Evolutionary conservation across 352 stramenopile genomes (phyloP).

Genomic region (Globisporangium apiculatum): DNA sequence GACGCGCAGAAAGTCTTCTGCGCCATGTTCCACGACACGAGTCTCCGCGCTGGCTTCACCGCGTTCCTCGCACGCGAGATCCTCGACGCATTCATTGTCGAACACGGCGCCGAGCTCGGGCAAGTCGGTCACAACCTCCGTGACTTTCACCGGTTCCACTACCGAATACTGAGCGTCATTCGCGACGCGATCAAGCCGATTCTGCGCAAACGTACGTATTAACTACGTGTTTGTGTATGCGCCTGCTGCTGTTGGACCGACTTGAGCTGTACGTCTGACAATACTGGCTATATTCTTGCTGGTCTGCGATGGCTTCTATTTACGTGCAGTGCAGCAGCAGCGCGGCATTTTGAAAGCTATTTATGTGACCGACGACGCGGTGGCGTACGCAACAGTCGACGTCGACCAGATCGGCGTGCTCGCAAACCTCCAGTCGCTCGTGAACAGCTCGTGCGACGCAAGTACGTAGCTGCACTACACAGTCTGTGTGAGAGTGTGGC

Average conservation of each 20-base stretch:
- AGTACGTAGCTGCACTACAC: conserved; percentile 29
- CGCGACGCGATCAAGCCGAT: conserved; percentile 81
- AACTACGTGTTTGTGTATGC: background rate
- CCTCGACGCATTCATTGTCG: conserved; percentile 70
- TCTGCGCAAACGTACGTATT: conserved; percentile 63
- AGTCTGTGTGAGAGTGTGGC: background rate
- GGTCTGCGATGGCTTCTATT: no score
- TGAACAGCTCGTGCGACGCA: conserved; percentile 82
- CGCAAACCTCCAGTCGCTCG: conserved; percentile 84
- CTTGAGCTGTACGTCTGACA: no score
- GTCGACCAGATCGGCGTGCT: conserved; percentile 89
- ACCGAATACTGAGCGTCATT: conserved; percentile 75
- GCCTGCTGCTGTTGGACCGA: background rate
- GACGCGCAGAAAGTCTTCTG: conserved; percentile 88
- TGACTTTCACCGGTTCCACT: conserved; percentile 89
- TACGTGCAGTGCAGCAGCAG: conserved; percentile 69
- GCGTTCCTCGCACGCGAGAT: conserved; percentile 87
- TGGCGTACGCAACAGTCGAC: conserved; percentile 78
- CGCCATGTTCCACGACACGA: conserved; percentile 87
- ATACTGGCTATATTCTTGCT: no score
- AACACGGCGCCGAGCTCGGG: conserved; percentile 70
- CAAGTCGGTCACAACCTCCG: conserved; percentile 86
- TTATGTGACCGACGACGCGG: conserved; percentile 79
- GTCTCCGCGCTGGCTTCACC: conserved; percentile 71
- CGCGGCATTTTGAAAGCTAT: conserved; percentile 85